Percentiles rank a stretch among this genome's conserved stretches.
Conservation (phyloP, 768 basidiomycete species). For the Gloeopeniophorella convolvens region DNA sequence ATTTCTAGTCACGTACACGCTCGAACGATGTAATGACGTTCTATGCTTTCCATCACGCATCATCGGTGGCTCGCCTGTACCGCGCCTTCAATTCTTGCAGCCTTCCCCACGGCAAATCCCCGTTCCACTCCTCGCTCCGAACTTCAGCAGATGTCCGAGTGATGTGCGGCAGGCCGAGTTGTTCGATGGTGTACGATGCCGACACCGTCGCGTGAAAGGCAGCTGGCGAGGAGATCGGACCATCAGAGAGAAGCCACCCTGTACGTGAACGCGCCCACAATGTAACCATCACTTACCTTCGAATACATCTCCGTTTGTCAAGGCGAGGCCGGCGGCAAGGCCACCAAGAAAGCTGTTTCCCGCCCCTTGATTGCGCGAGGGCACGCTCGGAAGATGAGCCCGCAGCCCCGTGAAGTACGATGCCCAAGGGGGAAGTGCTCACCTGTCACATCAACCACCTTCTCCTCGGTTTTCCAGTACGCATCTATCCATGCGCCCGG, state of each 20-base stretch:
- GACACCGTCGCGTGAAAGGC: conserved; percentile 71
- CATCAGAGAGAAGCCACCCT: background rate
- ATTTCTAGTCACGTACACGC: conserved; percentile 15
- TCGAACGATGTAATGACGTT: conserved; percentile 10
- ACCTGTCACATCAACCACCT: conserved; percentile 82
- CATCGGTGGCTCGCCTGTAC: conserved; percentile 29
- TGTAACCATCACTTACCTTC: conserved; percentile 42
- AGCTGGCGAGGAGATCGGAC: conserved; percentile 36
- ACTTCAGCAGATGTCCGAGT: conserved; percentile 21
- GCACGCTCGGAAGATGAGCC: conserved; percentile 8
- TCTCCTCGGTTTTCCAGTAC: conserved; percentile 53
- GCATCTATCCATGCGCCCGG: conserved; percentile 63
- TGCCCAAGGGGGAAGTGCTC: conserved; percentile 19
- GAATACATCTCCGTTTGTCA: conserved; percentile 51
- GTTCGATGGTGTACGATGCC: conserved; percentile 79
- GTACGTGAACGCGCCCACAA: conserved; percentile 15
- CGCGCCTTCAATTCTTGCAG: conserved; percentile 46
- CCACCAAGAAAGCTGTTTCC: conserved; percentile 89
- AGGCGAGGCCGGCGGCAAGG: conserved; percentile 61
- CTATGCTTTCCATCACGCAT: conserved; percentile 29
- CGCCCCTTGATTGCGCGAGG: conserved; percentile 49
- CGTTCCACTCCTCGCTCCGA: conserved; percentile 54
- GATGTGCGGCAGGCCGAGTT: conserved; percentile 63
- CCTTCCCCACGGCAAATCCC: conserved; percentile 53
- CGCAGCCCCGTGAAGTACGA: background rate